phyloP scores from a whole-genome alignment of 257 asterid genomes.

The Marsdenia floribunda region DNA sequence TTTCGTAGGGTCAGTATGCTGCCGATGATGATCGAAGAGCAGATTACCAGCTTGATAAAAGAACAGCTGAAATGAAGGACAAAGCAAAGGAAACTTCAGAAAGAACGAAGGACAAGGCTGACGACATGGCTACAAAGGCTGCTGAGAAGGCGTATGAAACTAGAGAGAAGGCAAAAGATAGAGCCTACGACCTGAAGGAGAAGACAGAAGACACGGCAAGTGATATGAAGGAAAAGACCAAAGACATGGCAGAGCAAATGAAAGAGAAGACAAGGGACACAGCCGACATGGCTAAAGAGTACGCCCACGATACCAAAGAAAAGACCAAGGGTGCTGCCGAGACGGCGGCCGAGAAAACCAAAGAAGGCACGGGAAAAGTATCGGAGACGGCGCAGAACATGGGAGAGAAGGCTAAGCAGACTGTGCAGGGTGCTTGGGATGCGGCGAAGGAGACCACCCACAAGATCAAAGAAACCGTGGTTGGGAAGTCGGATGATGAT shows the following conservation, averaged over 20 bases:
- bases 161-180: constrained; percentile 13
- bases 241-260: constrained; percentile 6
- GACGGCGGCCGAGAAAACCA: constrained; percentile 31
- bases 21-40: constrained; percentile 35
- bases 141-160: constrained; percentile 20
- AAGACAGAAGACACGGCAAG: constrained; percentile 26
- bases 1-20: constrained; percentile 34
- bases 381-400: constrained; percentile 27
- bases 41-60: constrained; percentile 15
- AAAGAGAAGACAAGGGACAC: constrained; percentile 9
- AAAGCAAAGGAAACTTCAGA: constrained; percentile 24
- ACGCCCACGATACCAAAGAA: constrained; percentile 31
- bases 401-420: constrained; percentile 41
- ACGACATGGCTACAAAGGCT: constrained; percentile 15
- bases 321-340: constrained; percentile 27
- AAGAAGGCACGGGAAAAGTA: constrained; percentile 25
- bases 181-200: constrained; percentile 29
- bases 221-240: constrained; percentile 4
- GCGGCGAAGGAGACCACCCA: constrained; percentile 36
- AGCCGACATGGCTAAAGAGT: constrained; percentile 36
- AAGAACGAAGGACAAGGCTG: constrained; percentile 24
- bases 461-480: constrained; percentile 58
- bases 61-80: constrained; percentile 35
- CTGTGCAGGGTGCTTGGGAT: constrained; percentile 28
- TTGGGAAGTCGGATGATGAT: constrained; percentile 39